Evolutionary conservation across 495 filamentous ascomycete species (phyloP).

Genomic region (Hypoxylon cercidicola): DNA sequence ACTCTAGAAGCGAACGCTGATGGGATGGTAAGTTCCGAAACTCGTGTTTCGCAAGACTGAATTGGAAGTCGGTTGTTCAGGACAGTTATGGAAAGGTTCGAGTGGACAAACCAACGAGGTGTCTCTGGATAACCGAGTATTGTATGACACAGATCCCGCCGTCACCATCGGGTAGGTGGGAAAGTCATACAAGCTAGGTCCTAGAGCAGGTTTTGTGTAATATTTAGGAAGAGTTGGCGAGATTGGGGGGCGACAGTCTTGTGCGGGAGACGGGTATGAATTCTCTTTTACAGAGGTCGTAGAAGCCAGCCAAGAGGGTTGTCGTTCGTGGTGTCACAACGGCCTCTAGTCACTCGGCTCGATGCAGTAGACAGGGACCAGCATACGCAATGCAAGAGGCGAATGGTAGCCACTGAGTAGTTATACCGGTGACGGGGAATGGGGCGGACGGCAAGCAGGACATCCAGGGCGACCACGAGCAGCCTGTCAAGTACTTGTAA

Average conservation of each 20-base stretch:
- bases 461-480: constrained; percentile 23
- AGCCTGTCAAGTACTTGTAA: constrained; percentile 12
- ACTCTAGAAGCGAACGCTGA: constrained; percentile 30
- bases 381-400: constrained; percentile 39
- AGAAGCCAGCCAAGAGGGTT: constrained; percentile 27
- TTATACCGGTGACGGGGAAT: constrained; percentile 29
- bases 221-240: constrained; percentile 32
- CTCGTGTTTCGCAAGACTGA: constrained; percentile 40
- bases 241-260: constrained; percentile 30
- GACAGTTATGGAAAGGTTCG: constrained; percentile 40
- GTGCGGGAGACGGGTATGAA: constrained; percentile 18
- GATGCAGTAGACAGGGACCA: constrained; percentile 43
- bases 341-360: constrained; percentile 41
- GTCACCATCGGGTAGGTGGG: constrained; percentile 48
- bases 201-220: constrained; percentile 45
- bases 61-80: constrained; percentile 44
- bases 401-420: constrained; percentile 33
- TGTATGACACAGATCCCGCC: constrained; percentile 59
- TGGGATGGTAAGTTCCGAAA: constrained; percentile 45
- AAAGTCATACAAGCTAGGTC: constrained; percentile 44
- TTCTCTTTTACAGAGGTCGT: constrained; percentile 31
- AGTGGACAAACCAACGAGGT: constrained; percentile 47
- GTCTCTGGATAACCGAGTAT: constrained; percentile 50
- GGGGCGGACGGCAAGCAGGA: constrained; percentile 25
- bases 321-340: constrained; percentile 39